A percentile compares a stretch with the other conserved stretches of the same genome.
These are phyloP conservation scores for Pleurotus platypus DNA, from an alignment of 768 basidiomycete species.

Conservation along the genomic window DNA sequence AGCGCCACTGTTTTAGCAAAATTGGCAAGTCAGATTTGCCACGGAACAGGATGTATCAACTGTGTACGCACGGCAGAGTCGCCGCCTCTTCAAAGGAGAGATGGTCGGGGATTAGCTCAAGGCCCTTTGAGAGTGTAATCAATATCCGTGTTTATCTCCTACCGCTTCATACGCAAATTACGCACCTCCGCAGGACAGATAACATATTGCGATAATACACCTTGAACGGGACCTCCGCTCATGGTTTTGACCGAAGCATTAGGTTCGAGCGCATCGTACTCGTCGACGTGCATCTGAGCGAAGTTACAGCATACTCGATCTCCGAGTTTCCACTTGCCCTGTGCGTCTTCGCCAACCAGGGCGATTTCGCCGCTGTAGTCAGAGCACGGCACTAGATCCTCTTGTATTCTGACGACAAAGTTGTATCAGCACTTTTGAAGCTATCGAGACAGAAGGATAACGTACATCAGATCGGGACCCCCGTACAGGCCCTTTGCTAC, in stretches of 20 bases:
- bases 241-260: constrained; percentile 26
- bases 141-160: not conserved
- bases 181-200: constrained; percentile 42
- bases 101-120: constrained; percentile 52
- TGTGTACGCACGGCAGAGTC: constrained; percentile 47
- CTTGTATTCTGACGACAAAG: constrained; percentile 10
- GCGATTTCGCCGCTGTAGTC: constrained; percentile 60
- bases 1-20: constrained; percentile 37
- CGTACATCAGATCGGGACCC: constrained; percentile 18
- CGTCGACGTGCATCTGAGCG: constrained; percentile 41
- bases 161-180: not conserved
- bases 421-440: not conserved
- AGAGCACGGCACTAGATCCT: constrained; percentile 34
- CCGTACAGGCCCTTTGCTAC: constrained; percentile 37
- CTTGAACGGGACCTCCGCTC: constrained; percentile 42
- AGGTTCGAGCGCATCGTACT: constrained; percentile 32
- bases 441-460: not conserved
- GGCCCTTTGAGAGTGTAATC: constrained; percentile 24
- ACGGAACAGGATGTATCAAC: not conserved
- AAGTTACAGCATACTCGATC: constrained; percentile 59
- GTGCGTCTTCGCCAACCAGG: constrained; percentile 39
- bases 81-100: constrained; percentile 63
- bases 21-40: not conserved
- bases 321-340: constrained; percentile 43
- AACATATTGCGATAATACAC: constrained; percentile 52